These are phyloP conservation scores for Linnemannia zychae DNA, from an alignment of 192 early-diverging fungal genomes.

Conservation along the genomic window DNA sequence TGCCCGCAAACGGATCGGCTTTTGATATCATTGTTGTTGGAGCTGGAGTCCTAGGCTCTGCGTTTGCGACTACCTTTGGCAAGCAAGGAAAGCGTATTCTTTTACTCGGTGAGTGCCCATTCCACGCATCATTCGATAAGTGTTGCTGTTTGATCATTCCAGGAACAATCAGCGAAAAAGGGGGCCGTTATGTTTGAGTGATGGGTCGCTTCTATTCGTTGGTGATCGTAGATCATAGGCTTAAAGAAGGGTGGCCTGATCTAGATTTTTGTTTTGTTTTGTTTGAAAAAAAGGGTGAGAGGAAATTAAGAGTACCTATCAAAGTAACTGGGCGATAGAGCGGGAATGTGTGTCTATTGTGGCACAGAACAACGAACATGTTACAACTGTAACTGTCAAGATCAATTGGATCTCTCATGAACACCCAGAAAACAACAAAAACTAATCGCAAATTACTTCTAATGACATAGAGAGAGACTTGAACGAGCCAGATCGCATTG, in stretches of 20 bases:
- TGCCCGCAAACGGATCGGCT: conserved; percentile 33
- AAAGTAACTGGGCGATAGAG: not conserved
- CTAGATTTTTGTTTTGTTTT: not conserved
- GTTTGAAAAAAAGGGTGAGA: not conserved
- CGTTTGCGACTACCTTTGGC: conserved; percentile 85
- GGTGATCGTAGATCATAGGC: not conserved
- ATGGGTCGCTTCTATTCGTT: not conserved
- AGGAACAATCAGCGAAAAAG: not conserved
- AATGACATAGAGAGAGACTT: conserved; percentile 86
- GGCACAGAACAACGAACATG: not conserved
- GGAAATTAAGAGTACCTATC: not conserved
- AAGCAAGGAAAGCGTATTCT: conserved; percentile 79
- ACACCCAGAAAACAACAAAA: not conserved
- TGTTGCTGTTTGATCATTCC: not conserved
- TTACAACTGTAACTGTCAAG: not conserved
- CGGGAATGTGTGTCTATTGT: not conserved
- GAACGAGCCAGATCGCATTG: conserved; percentile 96
- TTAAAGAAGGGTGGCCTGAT: conserved; percentile 36
- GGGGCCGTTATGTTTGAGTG: not conserved
- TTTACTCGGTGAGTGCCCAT: conserved; percentile 58
- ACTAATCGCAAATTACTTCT: not conserved
- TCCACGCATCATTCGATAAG: not conserved
- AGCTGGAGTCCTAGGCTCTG: conserved; percentile 93
- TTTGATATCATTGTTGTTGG: conserved; percentile 93
- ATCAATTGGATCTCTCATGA: too few relatives aligned